phyloP scores from a whole-genome alignment of 331 rosid species.

The Acacia concinna region DNA sequence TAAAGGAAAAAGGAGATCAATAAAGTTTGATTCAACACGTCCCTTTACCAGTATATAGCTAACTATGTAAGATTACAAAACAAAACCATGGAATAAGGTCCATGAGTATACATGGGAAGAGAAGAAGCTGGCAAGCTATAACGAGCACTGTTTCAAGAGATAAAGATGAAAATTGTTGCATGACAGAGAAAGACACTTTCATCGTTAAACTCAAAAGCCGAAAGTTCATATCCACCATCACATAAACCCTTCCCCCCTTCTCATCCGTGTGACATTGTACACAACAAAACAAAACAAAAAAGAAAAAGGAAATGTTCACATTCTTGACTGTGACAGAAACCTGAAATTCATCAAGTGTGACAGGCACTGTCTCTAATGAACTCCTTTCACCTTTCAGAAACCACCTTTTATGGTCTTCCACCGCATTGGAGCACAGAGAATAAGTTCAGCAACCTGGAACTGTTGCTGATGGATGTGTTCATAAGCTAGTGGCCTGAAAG shows the following conservation, averaged over 20 bases:
- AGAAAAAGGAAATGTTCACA: slow-evolving; percentile 4
- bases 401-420: not conserved
- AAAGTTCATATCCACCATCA: slow-evolving; percentile 52
- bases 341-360: slow-evolving; percentile 43
- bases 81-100: slow-evolving; percentile 5
- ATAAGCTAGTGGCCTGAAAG: slow-evolving; percentile 18
- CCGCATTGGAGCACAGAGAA: not conserved
- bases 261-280: slow-evolving; percentile 33
- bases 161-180: slow-evolving; percentile 39
- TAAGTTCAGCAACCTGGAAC: slow-evolving; percentile 21
- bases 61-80: not conserved
- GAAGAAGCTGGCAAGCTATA: slow-evolving; percentile 4
- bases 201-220: slow-evolving; percentile 77
- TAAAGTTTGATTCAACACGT: not conserved
- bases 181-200: slow-evolving; percentile 68
- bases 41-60: not conserved
- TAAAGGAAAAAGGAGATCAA: not conserved
- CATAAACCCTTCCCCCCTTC: slow-evolving; percentile 35
- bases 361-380: slow-evolving; percentile 50
- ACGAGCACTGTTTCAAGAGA: not conserved
- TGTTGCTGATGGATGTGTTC: slow-evolving; percentile 23
- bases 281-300: slow-evolving; percentile 11
- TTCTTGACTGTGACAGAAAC: slow-evolving; percentile 65
- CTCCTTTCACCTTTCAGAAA: slow-evolving; percentile 28
- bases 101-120: not conserved